Base-by-base conservation (phyloP, 129 eudicot species). In the Artemisia argyi region DNA sequence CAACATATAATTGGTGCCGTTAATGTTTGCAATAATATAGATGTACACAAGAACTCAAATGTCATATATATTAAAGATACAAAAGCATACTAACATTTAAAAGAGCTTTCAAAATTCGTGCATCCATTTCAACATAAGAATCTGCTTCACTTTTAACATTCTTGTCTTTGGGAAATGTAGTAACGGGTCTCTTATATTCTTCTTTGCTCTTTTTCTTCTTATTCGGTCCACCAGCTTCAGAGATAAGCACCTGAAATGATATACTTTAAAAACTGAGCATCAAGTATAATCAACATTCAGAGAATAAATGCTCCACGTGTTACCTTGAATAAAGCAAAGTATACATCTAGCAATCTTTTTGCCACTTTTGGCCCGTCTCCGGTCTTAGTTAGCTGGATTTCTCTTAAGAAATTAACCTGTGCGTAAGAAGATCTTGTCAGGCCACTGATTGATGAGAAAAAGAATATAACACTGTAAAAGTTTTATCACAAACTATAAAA, bases 251-350 rank as follows among this genome's bases (percentile, higher is more conserved):
- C 99, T 95, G 84, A 77, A 75, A 73, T 28, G 22, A 72, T 14
- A 75, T 49, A 75, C 57, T 19, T 75, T 30, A 13, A 56, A 7
- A 75, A 28, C 66, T 61, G 9, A n/a, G 42, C 32, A 53, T 71
- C 11, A 74, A 48, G 42, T n/a, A 47, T 39, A 62, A 69, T 54
- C 67, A 44, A 6, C 7, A 14, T 1, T 56, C 44, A 18, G 7
- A 61, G 57, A n/a, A 44, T 57, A 35, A 26, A 26, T 12, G 66
- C 74, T 66, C n/a, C 28, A 16, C 56, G 17, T 30, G 26, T 73
- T 83, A 95, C 99, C 99, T 90, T 95, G 52, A 90, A 95, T 55
- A 95, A 80, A 53, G 94, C 97, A 86, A 95, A 95, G 75, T 95
- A 91, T 18, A 95, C 94, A 78, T 91, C 97, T 26, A 95, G 84